Evolutionary conservation across 2,329 filamentous ascomycete species (phyloP), one percentile per base, ranked within the genome.

Genomic region (Aspergillus puulaauensis): DNA sequence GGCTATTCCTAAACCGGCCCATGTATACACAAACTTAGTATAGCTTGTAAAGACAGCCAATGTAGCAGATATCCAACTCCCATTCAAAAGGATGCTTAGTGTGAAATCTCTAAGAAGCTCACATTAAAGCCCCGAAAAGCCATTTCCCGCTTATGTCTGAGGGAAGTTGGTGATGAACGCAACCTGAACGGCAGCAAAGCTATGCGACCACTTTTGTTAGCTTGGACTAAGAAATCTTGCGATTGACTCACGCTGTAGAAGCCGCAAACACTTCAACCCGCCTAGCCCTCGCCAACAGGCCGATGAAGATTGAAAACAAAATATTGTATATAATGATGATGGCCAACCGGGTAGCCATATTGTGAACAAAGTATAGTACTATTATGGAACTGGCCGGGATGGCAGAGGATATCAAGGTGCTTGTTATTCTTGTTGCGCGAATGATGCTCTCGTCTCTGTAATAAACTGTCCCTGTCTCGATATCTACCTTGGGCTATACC

Each of bases 131-230:
- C 24, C 24, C 24, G 2, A 2, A 27, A 27, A 27, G 15, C 2
- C 41, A 19, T 5, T 24, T 53, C 27, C 11, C 41, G 41, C 15
- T 50, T 27, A 56, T 31, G 5, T 19, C 23, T 31, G 41, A 4
- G 51, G 51, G n/a, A 53, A 53, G 23, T 52, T 61, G 24, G 57
- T 58, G 41, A 60, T 56, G 11, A 60, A 52, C 0, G 58, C 52
- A 27, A 62, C 60, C 35, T 62, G 60, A 3, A 58, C 58, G 19
- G 60, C 58, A 17, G 60, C 48, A 43, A 62, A 62, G 15, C 60
- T 62, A 27, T 23, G 6, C 21, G 11, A n/a, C 5, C 15, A 37
- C 6, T 6, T 8, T 31, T 46, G 24, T 46, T 27, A 46, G 44
- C 23, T n/a, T 31, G 6, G n/a, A 46, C 1, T 24, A 8, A 31